A percentile compares a stretch with the other conserved stretches of the same genome.
Evolutionary conservation across 305 asterid species (phyloP).

Genomic region (Solanum hybrid): DNA sequence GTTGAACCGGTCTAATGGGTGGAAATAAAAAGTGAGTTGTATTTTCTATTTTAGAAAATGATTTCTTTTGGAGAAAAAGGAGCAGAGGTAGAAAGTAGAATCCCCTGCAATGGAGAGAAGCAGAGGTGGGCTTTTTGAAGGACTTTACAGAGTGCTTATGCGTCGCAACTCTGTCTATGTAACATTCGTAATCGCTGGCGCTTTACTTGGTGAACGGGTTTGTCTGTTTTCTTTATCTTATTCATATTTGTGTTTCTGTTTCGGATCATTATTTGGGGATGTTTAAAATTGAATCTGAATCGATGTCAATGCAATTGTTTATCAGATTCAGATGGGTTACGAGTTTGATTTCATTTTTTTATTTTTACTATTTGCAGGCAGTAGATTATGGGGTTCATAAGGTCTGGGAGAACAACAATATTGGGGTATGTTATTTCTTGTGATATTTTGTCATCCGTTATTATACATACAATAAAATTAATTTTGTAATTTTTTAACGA

Average conservation of each 20-base stretch:
- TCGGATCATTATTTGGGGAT: constrained; percentile 7
- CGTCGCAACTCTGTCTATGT: constrained; percentile 80
- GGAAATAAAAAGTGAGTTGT: not conserved
- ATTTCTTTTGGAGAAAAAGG: too few relatives aligned
- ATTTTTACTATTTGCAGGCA: constrained; percentile 42
- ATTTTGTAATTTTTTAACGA: not conserved
- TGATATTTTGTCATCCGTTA: not conserved
- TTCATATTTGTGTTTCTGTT: not conserved
- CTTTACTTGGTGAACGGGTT: constrained; percentile 87
- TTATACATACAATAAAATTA: not conserved
- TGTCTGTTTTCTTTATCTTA: constrained; percentile 1
- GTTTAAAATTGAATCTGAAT: constrained; percentile 4
- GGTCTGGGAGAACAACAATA: constrained; percentile 66
- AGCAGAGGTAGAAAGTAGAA: too few relatives aligned
- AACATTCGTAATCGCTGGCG: constrained; percentile 87
- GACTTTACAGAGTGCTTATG: constrained; percentile 63
- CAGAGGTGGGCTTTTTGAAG: constrained; percentile 40
- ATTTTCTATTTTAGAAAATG: too few relatives aligned
- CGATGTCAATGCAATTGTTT: not conserved
- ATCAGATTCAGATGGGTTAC: not conserved
- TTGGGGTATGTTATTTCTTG: constrained; percentile 31
- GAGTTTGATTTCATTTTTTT: not conserved
- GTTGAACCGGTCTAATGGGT: not conserved
- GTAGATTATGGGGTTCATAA: constrained; percentile 75
- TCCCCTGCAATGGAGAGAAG: not conserved